Evolutionary conservation across 495 filamentous ascomycete species (phyloP), one percentile per base, ranked within the genome.

Genomic region (Cercophora sp.): DNA sequence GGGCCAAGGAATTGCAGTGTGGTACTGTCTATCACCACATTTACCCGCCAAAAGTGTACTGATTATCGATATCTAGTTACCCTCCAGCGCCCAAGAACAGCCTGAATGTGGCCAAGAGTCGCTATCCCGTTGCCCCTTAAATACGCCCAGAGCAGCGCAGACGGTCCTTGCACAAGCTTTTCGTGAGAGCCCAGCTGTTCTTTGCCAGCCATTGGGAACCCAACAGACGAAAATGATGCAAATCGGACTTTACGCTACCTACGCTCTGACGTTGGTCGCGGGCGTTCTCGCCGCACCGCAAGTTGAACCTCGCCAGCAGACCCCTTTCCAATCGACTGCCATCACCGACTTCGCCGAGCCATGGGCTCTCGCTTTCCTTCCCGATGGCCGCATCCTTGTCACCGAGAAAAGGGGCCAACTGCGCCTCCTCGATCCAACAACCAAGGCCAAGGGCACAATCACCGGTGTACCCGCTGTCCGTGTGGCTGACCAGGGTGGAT

Each of bases 291-390:
- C 36, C n/a, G 15, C 11, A 23, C 65, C 65, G 54, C 63, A 57
- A 32, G 49, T 68, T 16, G 54, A 61, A 26, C 46, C 62, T 55
- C 65, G 65, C 59, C 65, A 68, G 57, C 54, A 60, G 51, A n/a
- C n/a, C n/a, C 60, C 65, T 35, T 68, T 57, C 24, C 59, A 44
- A 52, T 63, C 65, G 37, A 63, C 62, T 32, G 55, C 53, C 55
- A 65, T 68, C 54, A 68, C 60, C 52, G 24, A 23, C 56, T 57
- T 59, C 57, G 25, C 60, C 56, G 62, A 65, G 53, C 65, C 65
- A 27, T 68, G 65, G 65, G 62, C 65, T 47, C 37, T 68, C 51
- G 65, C 65, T 42, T 68, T 68, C 59, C 57, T 68, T 45, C 65
- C 65, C 36, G 65, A 68, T 45, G 55, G 62, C 52, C 62, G 63